Percentiles rank a stretch among this genome's conserved stretches.
These are phyloP conservation scores for Pestalotiopsis sp. DNA, from an alignment of 2,329 filamentous ascomycete species.

Conservation along the genomic window DNA sequence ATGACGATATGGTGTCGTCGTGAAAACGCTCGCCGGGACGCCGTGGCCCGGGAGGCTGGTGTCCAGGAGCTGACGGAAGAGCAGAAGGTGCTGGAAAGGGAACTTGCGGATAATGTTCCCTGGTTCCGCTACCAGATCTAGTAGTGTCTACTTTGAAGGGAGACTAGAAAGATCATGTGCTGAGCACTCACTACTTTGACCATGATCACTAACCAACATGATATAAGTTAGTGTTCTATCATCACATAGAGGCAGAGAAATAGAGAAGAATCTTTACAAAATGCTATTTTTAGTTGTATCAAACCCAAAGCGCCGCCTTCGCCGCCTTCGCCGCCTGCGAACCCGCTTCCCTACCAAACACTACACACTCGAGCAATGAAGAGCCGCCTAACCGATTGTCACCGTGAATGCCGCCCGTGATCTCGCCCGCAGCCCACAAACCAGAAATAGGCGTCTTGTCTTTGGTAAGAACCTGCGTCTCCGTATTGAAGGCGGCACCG, in stretches of 20 bases:
- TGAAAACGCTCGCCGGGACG: constrained; percentile 34
- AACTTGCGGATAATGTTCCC: constrained; percentile 33
- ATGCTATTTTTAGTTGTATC: not conserved
- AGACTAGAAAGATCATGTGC: not conserved
- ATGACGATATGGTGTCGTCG: constrained; percentile 34
- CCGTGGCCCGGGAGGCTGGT: constrained; percentile 16
- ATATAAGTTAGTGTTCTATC: not conserved
- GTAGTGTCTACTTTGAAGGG: not conserved
- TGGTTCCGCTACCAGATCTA: constrained; percentile 32
- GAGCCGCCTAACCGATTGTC: constrained; percentile 65
- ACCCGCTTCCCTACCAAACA: constrained; percentile 64
- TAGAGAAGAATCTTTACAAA: not conserved
- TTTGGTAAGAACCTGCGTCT: constrained; percentile 51
- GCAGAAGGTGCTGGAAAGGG: constrained; percentile 30
- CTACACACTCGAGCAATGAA: constrained; percentile 64
- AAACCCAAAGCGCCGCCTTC: constrained; percentile 11
- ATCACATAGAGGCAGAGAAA: not conserved
- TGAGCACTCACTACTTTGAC: not conserved
- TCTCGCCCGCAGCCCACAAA: constrained; percentile 65
- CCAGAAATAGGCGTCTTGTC: constrained; percentile 51
- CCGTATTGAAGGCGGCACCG: constrained; percentile 59
- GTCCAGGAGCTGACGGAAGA: constrained; percentile 28
- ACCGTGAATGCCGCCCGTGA: constrained; percentile 66
- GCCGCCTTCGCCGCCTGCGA: constrained; percentile 50
- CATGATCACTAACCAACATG: not conserved